Evolutionary conservation across 2,329 filamentous ascomycete species (phyloP), one percentile per base, ranked within the genome.

Genomic region (Venturia effusa): DNA sequence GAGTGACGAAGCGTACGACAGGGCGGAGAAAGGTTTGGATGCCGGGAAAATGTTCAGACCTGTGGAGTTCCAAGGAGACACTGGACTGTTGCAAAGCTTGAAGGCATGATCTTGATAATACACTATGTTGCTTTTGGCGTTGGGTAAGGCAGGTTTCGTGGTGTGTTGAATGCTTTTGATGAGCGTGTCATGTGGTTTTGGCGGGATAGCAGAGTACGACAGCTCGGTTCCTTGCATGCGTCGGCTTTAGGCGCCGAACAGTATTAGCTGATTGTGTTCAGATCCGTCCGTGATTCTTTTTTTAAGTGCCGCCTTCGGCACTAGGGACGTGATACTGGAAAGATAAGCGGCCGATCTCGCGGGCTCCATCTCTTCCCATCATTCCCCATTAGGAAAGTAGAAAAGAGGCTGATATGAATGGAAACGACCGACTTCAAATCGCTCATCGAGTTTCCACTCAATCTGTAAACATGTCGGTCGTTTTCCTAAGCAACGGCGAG

Each of bases 61-160:
- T 61, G 89, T 97, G 15, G 91, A 93, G 75, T 95, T 90, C n/a
- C 86, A 83, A 73, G 78, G 77, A 61, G 82, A 83, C 61, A 78
- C 78, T 3, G 78, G 75, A 27, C 69, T 81, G 59, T 75, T 81
- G 75, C 77, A 80, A 66, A 78, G 77, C n/a, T 72, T 81, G 71
- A 76, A 76, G 67, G 73, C 73, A 8, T 75, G 61, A 60, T 27
- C n/a, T n/a, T 60, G 30, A 11, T 24, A 6, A 24, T 32, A n/a
- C 11, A 27, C 13, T 4, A 59, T 37, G 7, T 27, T 30, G 2
- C 22, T 22, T 4, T 24, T 32, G 15, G 27, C 30, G 30, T 34
- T 57, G 51, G 15, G 19, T 32, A 4, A 3, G 22, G 15, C 51
- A 34, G 51, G 27, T 57, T 32, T 34, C 1, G 27, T 34, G 32